Percentiles rank a stretch among this genome's conserved stretches.
These are phyloP conservation scores for Hypoxylon sp. DNA, from an alignment of 2,329 filamentous ascomycete genomes.

Conservation along the genomic window DNA sequence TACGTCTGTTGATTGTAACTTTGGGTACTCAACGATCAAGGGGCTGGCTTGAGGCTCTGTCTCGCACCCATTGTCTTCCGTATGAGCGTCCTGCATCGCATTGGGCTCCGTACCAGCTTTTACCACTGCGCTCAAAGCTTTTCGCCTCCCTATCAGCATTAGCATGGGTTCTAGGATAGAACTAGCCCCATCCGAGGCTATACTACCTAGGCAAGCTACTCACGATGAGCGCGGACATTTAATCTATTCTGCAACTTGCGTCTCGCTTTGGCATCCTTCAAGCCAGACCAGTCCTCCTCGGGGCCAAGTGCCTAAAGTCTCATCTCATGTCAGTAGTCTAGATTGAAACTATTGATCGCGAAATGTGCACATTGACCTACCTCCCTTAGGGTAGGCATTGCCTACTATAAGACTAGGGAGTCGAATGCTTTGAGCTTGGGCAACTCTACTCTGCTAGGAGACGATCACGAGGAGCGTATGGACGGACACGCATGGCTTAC, in stretches of 20 bases:
- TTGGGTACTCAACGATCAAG: slow-evolving; percentile 2
- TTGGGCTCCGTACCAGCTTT: neutral
- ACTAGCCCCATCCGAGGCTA: neutral
- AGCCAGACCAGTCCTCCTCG: slow-evolving; percentile 46
- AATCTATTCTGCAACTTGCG: slow-evolving; percentile 45
- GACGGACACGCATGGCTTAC: slow-evolving; percentile 12
- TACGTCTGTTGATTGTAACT: neutral
- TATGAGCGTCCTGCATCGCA: neutral
- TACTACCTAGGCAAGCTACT: slow-evolving; percentile 21
- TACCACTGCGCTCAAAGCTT: slow-evolving; percentile 15
- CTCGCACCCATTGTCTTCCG: neutral
- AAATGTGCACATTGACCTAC: slow-evolving; percentile 19
- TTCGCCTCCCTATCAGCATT: slow-evolving; percentile 38
- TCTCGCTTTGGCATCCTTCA: slow-evolving; percentile 43
- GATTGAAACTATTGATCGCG: neutral
- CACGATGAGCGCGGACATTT: slow-evolving; percentile 46
- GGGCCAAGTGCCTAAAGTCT: slow-evolving; percentile 28
- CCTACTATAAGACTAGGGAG: neutral
- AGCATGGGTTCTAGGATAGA: slow-evolving; percentile 5
- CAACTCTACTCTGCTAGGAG: neutral
- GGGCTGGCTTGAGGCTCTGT: neutral
- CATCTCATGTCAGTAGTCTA: slow-evolving; percentile 17
- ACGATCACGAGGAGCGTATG: neutral
- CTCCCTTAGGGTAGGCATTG: slow-evolving; percentile 33
- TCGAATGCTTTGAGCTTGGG: neutral